Base-by-base conservation (phyloP, 2,329 filamentous ascomycete genomes). In the Fusarium sublunatum region DNA sequence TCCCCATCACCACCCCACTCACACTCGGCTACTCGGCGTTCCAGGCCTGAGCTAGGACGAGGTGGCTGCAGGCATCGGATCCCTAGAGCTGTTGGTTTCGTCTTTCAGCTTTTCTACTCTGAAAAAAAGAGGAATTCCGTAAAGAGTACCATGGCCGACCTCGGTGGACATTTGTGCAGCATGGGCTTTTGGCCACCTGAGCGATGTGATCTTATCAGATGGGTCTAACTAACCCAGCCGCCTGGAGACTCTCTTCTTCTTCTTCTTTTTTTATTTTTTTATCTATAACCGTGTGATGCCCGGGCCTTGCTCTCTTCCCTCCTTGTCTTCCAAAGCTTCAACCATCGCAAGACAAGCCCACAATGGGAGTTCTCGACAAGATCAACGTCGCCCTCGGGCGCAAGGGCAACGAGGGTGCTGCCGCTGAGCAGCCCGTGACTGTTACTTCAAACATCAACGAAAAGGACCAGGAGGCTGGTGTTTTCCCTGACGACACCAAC, bases 191-290 rank as follows among this genome's bases (percentile, higher is more conserved):
- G 41, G 47, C 57, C 57, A 53, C 51, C 56, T 35, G 54, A 31
- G 47, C 26, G 25, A 55, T 45, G 61, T 56, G 54, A 68, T 68
- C 65, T 68, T 68, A 68, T 68, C 65, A 50, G 65, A 68, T 68
- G 53, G 50, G 49, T 48, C 49, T 44, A 32, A 42, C 57, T 60
- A 60, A 55, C 6, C 29, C 12, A 6, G 31, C 19, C 19, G 19
- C 19, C 19, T 19, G 19, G 19, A 3, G 19, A 19, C 19, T 19
- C 43, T 58, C 31, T 56, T 53, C 39, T 47, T 42, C 49, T 40
- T 43, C 29, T 19, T 34, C 13, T 34, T 40, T 40, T 38, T 41
- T 41, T 58, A 49, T 60, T 19, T 34, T 34, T 34, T 40, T 40
- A 41, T 41, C 45, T 58, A 49, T 60, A 60, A 60, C 19, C 32